Evolutionary conservation across 2,329 filamentous ascomycete genomes (phyloP), one percentile per base, ranked within the genome.

Genomic region (Claviceps pusilla): DNA sequence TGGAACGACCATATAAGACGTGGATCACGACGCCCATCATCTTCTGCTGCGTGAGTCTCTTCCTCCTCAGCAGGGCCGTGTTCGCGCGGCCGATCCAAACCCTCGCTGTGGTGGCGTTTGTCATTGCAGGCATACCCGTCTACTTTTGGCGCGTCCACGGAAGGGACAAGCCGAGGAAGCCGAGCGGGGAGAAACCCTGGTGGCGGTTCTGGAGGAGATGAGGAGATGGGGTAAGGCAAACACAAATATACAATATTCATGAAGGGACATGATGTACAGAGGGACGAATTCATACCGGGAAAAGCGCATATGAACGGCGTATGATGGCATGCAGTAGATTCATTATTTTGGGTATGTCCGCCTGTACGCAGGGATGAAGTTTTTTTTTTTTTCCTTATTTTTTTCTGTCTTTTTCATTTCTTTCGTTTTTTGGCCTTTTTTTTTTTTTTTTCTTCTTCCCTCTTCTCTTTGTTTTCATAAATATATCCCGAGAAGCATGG

Each of bases 21-120:
- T 98, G 91, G 93, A 95, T 98, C 64, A 86, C 85, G 0, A 98
- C 93, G 2, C 93, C 93, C 11, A 91, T 98, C 59, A 91, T 96
- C 55, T 98, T 98, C 68, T 98, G 93, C 77, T 98, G 93, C 65
- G 93, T 98, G 43, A 95, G 88, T 66, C 69, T 98, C 59, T 98
- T 98, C 66, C 69, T 98, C 59, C 78, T 98, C 46, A 90, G 83
- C 64, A 77, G 93, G 51, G 89, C 90, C 3, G 83, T 97, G 14
- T 93, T 98, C 65, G 86, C 89, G 37, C 84, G 95, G 69, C 93
- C 93, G 4, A 62, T 95, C 52, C 90, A 98, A 75, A 95, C 91
- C 0, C 66, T 95, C 29, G 80, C 91, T 28, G 93, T 98, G 7
- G 74, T 96, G 6, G 83, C 74, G 0, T 98, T 97, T 63, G 87